Evolutionary conservation across 257 asterid species (phyloP).

Genomic region (Cynanchum wilfordii): DNA sequence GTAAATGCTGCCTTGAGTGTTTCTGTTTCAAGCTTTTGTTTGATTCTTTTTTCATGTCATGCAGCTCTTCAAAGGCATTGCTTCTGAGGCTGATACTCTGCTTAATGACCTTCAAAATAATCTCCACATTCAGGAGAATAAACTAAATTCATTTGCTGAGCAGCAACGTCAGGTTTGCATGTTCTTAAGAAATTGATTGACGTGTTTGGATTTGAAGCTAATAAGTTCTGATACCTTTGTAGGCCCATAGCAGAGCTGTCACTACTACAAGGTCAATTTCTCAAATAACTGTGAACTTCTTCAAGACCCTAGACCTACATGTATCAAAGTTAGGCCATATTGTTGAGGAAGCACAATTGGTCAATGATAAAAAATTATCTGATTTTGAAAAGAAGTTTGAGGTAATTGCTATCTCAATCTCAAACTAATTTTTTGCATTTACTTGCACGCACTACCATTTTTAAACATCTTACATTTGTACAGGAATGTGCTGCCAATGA

Average conservation of each 20-base stretch:
- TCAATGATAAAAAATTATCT: constrained; percentile 60
- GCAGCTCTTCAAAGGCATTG: constrained; percentile 76
- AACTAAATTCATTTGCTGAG: constrained; percentile 59
- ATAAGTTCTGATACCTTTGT: constrained; percentile 16
- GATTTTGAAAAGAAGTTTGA: constrained; percentile 91
- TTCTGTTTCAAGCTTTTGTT: constrained; percentile 14
- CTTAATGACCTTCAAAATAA: constrained; percentile 84
- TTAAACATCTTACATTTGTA: constrained; percentile 17
- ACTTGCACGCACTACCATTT: background rate
- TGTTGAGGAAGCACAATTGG: constrained; percentile 71
- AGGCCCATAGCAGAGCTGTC: constrained; percentile 91
- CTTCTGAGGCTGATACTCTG: constrained; percentile 78
- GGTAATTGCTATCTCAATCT: constrained; percentile 39
- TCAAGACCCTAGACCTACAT: constrained; percentile 62
- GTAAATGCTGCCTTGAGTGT: constrained; percentile 5
- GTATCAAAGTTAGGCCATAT: constrained; percentile 72
- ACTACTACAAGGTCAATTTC: constrained; percentile 75
- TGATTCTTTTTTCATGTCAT: constrained; percentile 20
- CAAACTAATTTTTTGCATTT: constrained; percentile 10
- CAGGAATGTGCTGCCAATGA: constrained; percentile 93
- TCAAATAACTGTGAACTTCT: constrained; percentile 57
- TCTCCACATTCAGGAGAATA: constrained; percentile 69
- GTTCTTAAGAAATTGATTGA: constrained; percentile 3
- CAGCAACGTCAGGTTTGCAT: constrained; percentile 68
- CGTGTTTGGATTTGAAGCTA: background rate